Percentiles rank a stretch among this genome's conserved stretches.
Conservation (phyloP, 2,329 filamentous ascomycete species). For the Nannizzia gypsea region DNA sequence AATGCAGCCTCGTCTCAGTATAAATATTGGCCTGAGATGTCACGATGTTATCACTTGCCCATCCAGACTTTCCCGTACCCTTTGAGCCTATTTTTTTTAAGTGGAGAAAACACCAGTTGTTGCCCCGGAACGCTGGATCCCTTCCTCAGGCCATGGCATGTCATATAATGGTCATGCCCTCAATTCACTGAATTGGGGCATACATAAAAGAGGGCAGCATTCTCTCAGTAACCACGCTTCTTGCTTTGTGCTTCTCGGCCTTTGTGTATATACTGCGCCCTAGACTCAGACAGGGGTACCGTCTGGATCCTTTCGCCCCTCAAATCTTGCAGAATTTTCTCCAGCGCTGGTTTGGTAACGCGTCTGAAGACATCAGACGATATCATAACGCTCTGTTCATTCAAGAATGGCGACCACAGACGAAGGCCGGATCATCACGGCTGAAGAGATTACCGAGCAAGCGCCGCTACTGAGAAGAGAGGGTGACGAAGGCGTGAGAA, state of each 20-base stretch:
- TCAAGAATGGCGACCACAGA: background rate
- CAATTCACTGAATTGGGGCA: no score
- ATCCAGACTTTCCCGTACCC: background rate
- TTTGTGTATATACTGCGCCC: no score
- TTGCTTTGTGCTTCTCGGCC: no score
- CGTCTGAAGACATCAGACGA: background rate
- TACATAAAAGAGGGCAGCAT: no score
- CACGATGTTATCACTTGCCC: no score
- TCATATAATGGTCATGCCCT: no score
- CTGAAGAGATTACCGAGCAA: background rate
- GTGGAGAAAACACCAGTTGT: background rate
- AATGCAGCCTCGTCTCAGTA: background rate
- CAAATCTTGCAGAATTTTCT: background rate
- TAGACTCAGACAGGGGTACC: background rate
- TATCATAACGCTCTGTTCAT: background rate
- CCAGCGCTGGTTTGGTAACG: background rate
- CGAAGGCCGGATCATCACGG: background rate
- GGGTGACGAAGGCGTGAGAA: background rate
- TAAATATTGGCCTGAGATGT: no score
- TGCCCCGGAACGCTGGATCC: background rate
- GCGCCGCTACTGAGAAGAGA: constrained; percentile 7
- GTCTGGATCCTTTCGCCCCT: background rate
- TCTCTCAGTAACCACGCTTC: no score
- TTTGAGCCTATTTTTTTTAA: background rate
- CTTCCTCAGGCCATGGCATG: background rate